Base-by-base conservation (phyloP, 140 eudicot species). In the Cichorium intybus region DNA sequence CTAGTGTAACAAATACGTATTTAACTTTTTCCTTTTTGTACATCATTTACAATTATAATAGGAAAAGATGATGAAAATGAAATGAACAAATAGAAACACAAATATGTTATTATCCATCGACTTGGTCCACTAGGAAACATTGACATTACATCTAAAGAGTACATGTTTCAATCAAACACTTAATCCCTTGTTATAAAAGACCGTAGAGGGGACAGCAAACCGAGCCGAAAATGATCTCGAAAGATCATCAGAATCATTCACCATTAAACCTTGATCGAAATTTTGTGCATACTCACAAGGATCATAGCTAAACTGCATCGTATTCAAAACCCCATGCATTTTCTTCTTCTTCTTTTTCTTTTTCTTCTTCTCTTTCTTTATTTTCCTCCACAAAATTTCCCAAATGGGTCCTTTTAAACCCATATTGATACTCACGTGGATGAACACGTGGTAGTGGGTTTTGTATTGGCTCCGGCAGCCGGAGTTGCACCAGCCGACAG, bases 181-280 rank as follows among this genome's bases (percentile, higher is more conserved):
- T 3, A 73, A 54, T 23, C 31, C 31, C 66, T 72, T 72, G 31
- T 56, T 37, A 15, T 62, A 35, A 9, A 55, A 73, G 10, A 45
- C 52, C 7, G 2, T 53, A 35, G 71, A 39, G 1, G 95, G 77
- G 68, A 77, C 88, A 9, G 97, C 97, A 17, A 85, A 88, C 5
- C 90, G 84, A 73, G 96, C 87, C 6, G 96, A 88, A 59, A 88
- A 88, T 0, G 94, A 77, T 11, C 84, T 57, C 3, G 82, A 75
- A 12, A 88, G 71, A 37, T 74, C 85, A 69, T 79, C 96, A 10
- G 51, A 69, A 64, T 64, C 78, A 61, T 67, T 75, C 69, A 66
- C 70, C 65, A 29, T 37, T 12, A 33, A 69, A 0, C 87, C 84
- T 24, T 80, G 76, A 77, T 88, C 96, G 14, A 85, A 88, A 51